A percentile compares a stretch with the other conserved stretches of the same genome.
These are phyloP conservation scores for Metarhizium guizhouense DNA, from an alignment of 2,329 filamentous ascomycete genomes.

Conservation along the genomic window DNA sequence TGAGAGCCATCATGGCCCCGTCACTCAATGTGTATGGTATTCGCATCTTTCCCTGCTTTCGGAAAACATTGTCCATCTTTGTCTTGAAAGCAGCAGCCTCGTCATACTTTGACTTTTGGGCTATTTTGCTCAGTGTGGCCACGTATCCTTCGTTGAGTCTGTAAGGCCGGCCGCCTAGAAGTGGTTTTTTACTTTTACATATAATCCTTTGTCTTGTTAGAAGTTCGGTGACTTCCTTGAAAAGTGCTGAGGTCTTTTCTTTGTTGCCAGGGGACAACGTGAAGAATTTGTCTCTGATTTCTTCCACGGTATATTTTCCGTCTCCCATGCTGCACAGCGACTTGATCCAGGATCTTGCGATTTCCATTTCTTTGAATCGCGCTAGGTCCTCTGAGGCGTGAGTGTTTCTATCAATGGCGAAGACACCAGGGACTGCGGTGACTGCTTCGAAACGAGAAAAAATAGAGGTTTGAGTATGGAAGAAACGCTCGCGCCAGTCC, in stretches of 20 bases:
- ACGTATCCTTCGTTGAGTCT: constrained; percentile 52
- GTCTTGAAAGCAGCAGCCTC: constrained; percentile 53
- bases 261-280: constrained; percentile 34
- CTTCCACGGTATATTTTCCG: constrained; percentile 36
- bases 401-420: constrained; percentile 14
- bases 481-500: constrained; percentile 50
- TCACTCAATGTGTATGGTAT: constrained; percentile 52
- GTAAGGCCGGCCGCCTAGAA: constrained; percentile 51
- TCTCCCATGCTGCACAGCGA: constrained; percentile 47
- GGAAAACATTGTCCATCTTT: constrained; percentile 48
- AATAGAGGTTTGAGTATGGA: constrained; percentile 42
- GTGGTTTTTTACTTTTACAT: constrained; percentile 50
- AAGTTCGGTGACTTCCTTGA: constrained; percentile 38
- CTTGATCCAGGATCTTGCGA: constrained; percentile 51
- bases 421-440: constrained; percentile 37
- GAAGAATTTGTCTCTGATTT: constrained; percentile 42
- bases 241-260: constrained; percentile 30
- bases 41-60: constrained; percentile 27
- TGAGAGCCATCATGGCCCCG: constrained; percentile 56
- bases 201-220: constrained; percentile 45
- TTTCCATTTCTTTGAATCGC: constrained; percentile 22
- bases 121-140: constrained; percentile 46
- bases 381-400: neutral
- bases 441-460: constrained; percentile 48
- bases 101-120: constrained; percentile 44